Percentiles rank a stretch among this genome's conserved stretches.
Conservation (phyloP, 192 early-diverging fungal species). For the Kappamyces sp. region DNA sequence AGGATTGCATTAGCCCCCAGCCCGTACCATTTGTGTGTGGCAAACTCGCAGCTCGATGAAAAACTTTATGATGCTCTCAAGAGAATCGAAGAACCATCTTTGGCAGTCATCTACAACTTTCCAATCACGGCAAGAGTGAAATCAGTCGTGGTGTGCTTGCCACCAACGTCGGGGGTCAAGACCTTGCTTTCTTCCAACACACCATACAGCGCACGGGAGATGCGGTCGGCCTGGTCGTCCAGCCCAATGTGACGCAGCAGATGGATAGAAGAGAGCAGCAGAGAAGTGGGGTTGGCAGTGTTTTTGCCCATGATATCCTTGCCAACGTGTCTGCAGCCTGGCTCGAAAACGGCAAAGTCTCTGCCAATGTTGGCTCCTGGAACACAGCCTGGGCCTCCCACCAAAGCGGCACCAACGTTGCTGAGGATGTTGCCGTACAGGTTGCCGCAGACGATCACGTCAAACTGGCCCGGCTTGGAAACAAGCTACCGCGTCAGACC, state of each 20-base stretch:
- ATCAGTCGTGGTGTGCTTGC: slow-evolving; percentile 79
- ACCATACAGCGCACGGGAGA: slow-evolving; percentile 83
- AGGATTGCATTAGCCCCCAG: background rate
- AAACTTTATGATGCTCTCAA: no score
- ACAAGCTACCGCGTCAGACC: slow-evolving; percentile 54
- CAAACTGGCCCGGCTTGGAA: slow-evolving; percentile 94
- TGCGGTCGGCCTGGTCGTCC: slow-evolving; percentile 82
- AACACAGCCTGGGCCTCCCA: slow-evolving; percentile 93
- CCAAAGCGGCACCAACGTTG: slow-evolving; percentile 95
- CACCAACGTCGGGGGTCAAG: slow-evolving; percentile 86
- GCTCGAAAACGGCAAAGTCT: slow-evolving; percentile 97
- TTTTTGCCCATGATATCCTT: slow-evolving; percentile 88
- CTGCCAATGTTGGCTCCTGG: slow-evolving; percentile 97
- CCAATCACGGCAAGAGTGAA: slow-evolving; percentile 87
- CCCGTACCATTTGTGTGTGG: background rate
- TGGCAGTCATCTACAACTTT: slow-evolving; percentile 44
- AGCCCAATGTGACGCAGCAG: slow-evolving; percentile 95
- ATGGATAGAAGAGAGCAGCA: slow-evolving; percentile 88
- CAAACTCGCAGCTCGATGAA: background rate
- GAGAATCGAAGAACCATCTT: no score
- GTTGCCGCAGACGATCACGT: slow-evolving; percentile 99
- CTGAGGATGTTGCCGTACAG: slow-evolving; percentile 99
- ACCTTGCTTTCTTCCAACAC: slow-evolving; percentile 74
- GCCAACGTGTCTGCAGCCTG: slow-evolving; percentile 97
- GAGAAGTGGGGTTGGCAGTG: slow-evolving; percentile 91